Percentiles rank a stretch among this genome's conserved stretches.
Conservation (phyloP, 108 stramenopile genomes). For the Conticribra guillardii region DNA sequence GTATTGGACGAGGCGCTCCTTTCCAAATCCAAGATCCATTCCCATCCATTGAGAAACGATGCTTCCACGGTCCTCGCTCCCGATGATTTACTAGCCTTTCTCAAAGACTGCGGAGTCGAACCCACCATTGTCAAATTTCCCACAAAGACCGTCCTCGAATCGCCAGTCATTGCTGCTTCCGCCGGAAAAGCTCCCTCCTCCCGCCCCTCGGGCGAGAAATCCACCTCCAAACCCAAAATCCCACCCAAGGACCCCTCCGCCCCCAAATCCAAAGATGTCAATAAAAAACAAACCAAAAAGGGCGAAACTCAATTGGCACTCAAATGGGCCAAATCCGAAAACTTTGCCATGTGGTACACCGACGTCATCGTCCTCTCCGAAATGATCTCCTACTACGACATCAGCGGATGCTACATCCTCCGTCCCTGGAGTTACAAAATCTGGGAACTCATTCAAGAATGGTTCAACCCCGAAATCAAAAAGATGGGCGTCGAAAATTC, state of each 20-base stretch:
- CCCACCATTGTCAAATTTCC: slow-evolving; percentile 72
- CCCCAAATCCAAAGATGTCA: slow-evolving; percentile 34
- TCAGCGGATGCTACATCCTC: slow-evolving; percentile 98
- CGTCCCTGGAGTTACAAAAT: slow-evolving; percentile 99
- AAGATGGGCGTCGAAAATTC: slow-evolving; percentile 93
- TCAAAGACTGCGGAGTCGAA: slow-evolving; percentile 62
- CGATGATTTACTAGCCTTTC: slow-evolving; percentile 63
- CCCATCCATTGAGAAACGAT: slow-evolving; percentile 93
- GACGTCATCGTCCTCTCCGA: slow-evolving; percentile 97
- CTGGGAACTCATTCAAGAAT: slow-evolving; percentile 98
- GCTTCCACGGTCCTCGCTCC: slow-evolving; percentile 72
- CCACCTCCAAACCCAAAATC: slow-evolving; percentile 35
- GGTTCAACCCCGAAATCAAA: slow-evolving; percentile 91
- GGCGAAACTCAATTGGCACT: slow-evolving; percentile 80
- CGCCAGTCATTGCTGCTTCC: too few species aligned
- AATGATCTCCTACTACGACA: slow-evolving; percentile 99
- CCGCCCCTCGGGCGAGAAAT: slow-evolving; percentile 40
- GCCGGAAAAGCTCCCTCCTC: slow-evolving; percentile 44
- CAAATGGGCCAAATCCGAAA: slow-evolving; percentile 91
- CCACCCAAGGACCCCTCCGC: slow-evolving; percentile 28
- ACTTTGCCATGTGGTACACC: slow-evolving; percentile 97
- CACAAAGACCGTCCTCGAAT: too few species aligned
- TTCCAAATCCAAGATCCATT: slow-evolving; percentile 59
- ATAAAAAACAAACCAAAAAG: slow-evolving; percentile 75
- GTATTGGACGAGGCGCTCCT: slow-evolving; percentile 84